phyloP scores from a whole-genome alignment of 306 rosid species.

The Mimosa pudica region DNA sequence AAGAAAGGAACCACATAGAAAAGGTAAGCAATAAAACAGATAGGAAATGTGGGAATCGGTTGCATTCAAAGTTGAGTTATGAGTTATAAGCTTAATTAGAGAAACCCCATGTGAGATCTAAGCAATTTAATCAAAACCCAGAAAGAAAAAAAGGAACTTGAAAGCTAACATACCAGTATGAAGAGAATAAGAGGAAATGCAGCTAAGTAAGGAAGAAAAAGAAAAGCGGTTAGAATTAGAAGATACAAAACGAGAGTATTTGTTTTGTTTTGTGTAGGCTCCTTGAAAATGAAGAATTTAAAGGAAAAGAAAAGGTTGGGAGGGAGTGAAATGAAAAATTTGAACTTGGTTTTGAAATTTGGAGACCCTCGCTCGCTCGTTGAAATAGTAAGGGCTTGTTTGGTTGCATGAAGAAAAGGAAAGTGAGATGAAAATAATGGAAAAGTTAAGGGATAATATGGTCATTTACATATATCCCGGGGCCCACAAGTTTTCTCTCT shows the following conservation, averaged over 20 bases:
- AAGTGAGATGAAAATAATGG: too few relatives aligned
- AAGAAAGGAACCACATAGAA: slow-evolving; percentile 7
- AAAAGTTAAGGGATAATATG: too few relatives aligned
- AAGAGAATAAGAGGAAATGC: background rate
- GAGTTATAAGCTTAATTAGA: background rate
- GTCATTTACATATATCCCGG: too few relatives aligned
- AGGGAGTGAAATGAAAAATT: slow-evolving; percentile 1
- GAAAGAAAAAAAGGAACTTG: background rate
- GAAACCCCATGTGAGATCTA: slow-evolving; percentile 9
- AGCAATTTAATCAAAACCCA: background rate
- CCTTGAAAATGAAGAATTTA: background rate
- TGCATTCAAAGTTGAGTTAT: background rate
- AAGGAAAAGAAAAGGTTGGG: background rate
- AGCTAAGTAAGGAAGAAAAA: background rate
- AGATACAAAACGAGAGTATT: too few relatives aligned
- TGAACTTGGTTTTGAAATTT: slow-evolving; percentile 31
- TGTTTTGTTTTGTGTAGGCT: slow-evolving; percentile 9
- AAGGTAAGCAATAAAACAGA: too few relatives aligned
- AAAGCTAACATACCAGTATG: background rate
- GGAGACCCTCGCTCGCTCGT: slow-evolving; percentile 26
- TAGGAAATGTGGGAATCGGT: too few relatives aligned
- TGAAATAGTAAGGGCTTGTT: too few relatives aligned
- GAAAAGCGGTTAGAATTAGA: too few relatives aligned
- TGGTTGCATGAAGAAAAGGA: too few relatives aligned
- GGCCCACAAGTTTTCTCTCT: too few relatives aligned